Evolutionary conservation across 345 rosid genomes (phyloP).

Genomic region (Heritiera fomes): DNA sequence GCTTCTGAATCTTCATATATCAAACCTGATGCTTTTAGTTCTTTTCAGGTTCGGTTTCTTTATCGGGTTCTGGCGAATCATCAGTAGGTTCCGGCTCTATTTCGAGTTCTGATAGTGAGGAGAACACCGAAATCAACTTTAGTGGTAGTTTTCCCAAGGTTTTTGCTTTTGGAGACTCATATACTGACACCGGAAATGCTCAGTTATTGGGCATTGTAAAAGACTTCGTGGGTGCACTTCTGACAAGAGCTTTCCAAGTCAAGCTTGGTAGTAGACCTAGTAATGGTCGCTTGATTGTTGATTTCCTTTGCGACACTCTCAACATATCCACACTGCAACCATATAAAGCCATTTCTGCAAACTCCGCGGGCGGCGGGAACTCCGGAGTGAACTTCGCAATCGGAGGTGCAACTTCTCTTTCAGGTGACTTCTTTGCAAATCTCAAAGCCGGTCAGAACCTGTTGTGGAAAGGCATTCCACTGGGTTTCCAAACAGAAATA

Average conservation of each 20-base stretch:
- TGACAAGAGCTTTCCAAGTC: background rate
- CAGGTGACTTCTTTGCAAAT: slow-evolving; percentile 15
- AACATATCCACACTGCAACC: slow-evolving; percentile 27
- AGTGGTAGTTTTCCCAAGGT: slow-evolving; percentile 28
- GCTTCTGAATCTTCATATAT: background rate
- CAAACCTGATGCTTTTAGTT: background rate
- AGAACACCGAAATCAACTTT: background rate
- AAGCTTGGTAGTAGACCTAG: slow-evolving; percentile 12
- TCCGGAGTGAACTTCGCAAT: slow-evolving; percentile 43
- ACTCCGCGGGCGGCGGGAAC: slow-evolving; percentile 17
- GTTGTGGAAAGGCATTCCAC: slow-evolving; percentile 35
- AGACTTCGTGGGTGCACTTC: slow-evolving; percentile 7
- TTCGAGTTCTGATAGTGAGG: background rate
- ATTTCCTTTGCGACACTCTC: slow-evolving; percentile 37
- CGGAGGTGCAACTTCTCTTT: slow-evolving; percentile 43
- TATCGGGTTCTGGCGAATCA: background rate
- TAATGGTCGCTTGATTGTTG: slow-evolving; percentile 43
- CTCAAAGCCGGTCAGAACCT: background rate
- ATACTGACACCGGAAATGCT: slow-evolving; percentile 50
- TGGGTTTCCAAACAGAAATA: slow-evolving; percentile 29
- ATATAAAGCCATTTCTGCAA: slow-evolving; percentile 18
- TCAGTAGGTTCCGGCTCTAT: background rate
- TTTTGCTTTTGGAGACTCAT: slow-evolving; percentile 52
- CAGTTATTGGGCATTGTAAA: slow-evolving; percentile 27
- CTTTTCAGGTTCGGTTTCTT: background rate